Evolutionary conservation across 1,139 yeast genomes (phyloP).

Genomic region (Hansenula lynferdii): DNA sequence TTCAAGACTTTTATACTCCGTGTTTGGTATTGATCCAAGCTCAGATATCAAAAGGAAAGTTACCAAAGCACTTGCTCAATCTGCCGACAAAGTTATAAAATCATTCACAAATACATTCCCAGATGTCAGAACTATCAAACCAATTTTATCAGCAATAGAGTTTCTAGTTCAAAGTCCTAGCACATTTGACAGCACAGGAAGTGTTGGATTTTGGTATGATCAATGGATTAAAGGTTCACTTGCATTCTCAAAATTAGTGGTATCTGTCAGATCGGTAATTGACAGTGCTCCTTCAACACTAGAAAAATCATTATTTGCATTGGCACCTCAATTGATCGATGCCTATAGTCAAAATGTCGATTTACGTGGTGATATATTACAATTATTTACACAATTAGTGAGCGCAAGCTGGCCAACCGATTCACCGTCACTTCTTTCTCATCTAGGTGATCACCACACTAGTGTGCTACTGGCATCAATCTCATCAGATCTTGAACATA

Average conservation of each 20-base stretch:
- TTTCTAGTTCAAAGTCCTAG: slow-evolving; percentile 35
- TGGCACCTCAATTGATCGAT: slow-evolving; percentile 53
- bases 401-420: slow-evolving; percentile 54
- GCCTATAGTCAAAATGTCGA: slow-evolving; percentile 47
- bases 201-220: slow-evolving; percentile 22
- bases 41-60: slow-evolving; percentile 36
- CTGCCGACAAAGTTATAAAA: slow-evolving; percentile 46
- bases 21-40: slow-evolving; percentile 52
- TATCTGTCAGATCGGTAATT: slow-evolving; percentile 52
- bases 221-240: slow-evolving; percentile 31
- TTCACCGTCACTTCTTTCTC: slow-evolving; percentile 77
- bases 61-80: slow-evolving; percentile 43
- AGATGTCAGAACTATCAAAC: slow-evolving; percentile 52
- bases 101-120: slow-evolving; percentile 52
- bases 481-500: slow-evolving; percentile 54
- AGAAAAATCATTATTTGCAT: slow-evolving; percentile 55
- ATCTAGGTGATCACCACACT: slow-evolving; percentile 63
- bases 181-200: slow-evolving; percentile 38
- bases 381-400: slow-evolving; percentile 57
- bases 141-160: slow-evolving; percentile 50
- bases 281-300: slow-evolving; percentile 53
- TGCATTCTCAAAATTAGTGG: slow-evolving; percentile 37
- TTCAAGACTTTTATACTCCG: slow-evolving; percentile 46
- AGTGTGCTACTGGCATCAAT: slow-evolving; percentile 54
- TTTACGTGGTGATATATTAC: slow-evolving; percentile 49